Evolutionary conservation across 2,329 filamentous ascomycete genomes (phyloP).

Genomic region (Teratosphaeria gauchensis): DNA sequence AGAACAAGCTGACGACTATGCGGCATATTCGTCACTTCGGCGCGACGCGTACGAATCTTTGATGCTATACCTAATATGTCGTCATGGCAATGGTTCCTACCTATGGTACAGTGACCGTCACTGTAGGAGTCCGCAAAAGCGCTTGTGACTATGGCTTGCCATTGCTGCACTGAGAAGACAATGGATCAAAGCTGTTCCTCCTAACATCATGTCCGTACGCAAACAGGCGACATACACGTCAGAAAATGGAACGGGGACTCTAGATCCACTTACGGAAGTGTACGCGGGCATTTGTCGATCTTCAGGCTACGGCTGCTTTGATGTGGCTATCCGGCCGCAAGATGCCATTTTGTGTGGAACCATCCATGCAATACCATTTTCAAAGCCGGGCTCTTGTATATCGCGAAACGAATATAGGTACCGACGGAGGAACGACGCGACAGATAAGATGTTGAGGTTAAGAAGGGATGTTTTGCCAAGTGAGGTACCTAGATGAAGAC

Average conservation of each 20-base stretch:
- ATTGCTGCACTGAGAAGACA: too few relatives aligned
- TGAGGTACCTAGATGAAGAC: too few relatives aligned
- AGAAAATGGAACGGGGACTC: too few relatives aligned
- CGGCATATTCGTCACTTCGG: not conserved
- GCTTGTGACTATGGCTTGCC: too few relatives aligned
- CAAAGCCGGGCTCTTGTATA: too few relatives aligned
- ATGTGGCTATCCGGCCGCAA: not conserved
- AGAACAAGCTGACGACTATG: not conserved
- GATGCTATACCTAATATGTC: not conserved
- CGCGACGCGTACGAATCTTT: not conserved
- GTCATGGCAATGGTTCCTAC: not conserved
- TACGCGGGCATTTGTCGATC: not conserved
- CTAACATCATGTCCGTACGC: not conserved
- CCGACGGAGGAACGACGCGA: too few relatives aligned
- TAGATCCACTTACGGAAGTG: too few relatives aligned
- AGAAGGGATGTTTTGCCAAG: too few relatives aligned
- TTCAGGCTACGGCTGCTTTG: not conserved
- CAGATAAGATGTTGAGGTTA: too few relatives aligned
- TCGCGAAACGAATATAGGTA: too few relatives aligned
- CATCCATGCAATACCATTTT: too few relatives aligned
- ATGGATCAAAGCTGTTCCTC: not conserved
- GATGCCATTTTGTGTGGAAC: too few relatives aligned
- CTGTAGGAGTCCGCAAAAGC: not conserved
- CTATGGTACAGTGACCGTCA: not conserved
- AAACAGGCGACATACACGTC: not conserved